Evolutionary conservation across 2,329 filamentous ascomycete genomes (phyloP), one percentile per base, ranked within the genome.

Genomic region (Aspergillus chevalieri): DNA sequence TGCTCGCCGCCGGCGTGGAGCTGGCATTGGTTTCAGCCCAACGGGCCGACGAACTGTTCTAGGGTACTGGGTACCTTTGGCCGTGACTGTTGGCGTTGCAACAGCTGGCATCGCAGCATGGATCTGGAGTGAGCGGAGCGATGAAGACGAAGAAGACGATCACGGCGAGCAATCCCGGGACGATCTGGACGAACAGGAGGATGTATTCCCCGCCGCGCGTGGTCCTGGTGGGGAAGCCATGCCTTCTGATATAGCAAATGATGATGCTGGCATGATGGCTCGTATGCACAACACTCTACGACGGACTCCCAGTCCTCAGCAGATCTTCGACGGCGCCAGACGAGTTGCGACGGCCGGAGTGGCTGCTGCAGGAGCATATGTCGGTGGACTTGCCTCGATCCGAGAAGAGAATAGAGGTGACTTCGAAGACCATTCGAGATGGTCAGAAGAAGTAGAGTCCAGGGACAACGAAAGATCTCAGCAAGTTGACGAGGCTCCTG

Each of bases 81-180:
- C 84, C 57, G 72, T 95, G 56, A 96, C 91, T 45, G 83, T 95
- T 51, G 91, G 89, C 43, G 83, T 94, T 59, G 92, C 92, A 52
- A 89, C 91, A 19, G 84, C 87, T 48, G 90, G 91, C 30, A 74
- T 95, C 44, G 91, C 85, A 47, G 89, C 89, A 50, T 97, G 92
- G 92, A 83, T 91, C 52, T 95, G 90, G 90, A 94, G 87, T 68
- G 90, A 95, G 73, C 85, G 89, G 62, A 82, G 79, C 63, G 85
- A 89, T 47, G 85, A 89, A 28, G 79, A 83, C 46, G 84, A 90
- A 24, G 38, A 41, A 54, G 76, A 78, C 54, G 80, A 83, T 44
- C 24, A 28, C 22, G 38, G 38, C 38, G 38, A 41, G 47, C 73
- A 75, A 48, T 73, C 74, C 60, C 75, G 76, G 42, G 56, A 62